Evolutionary conservation across 1,139 yeast genomes (phyloP), one percentile per base, ranked within the genome.

Genomic region (Taphrina communis): DNA sequence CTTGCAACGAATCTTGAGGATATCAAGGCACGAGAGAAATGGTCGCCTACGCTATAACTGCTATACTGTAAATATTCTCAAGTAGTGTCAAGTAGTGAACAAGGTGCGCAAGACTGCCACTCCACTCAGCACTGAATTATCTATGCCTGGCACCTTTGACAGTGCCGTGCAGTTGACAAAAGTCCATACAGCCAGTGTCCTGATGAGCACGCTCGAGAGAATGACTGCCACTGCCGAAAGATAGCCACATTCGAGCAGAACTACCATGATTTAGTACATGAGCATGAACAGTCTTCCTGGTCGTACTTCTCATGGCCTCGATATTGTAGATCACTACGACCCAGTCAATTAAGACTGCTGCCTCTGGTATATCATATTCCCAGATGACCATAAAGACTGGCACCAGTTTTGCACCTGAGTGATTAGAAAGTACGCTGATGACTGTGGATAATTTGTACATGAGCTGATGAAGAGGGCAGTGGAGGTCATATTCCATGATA

Each of bases 381-480:
- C 99, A 94, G 48, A 95, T 93, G 50, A 94, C 82, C 93, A 93
- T 93, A 46, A 94, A 81, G n/a, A 95, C 89, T 0, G 99, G 99
- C 72, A 93, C 88, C 35, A 94, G 81, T 75, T 88, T 90, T 52
- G 94, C 87, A 0, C 91, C 86, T 86, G 0, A 97, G 8, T 21
- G 38, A 11, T 56, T 35, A 56, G 60, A 31, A 17, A 21, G 14
- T 14, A 17, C 14, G 4, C 21, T 2, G 21, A 31, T 12, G n/a
- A 8, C 35, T n/a, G 36, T 9, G n/a, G 62, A 36, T 11, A 41
- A 31, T 8, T 12, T n/a, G 39, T 42, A 58, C 67, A 63, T 14
- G 61, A 53, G 25, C 67, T 87, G 2, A 91, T 83, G 58, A 92
- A 77, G 0, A 91, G 82, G 0, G 97, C 88, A 4, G 87, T 83